Base-by-base conservation (phyloP, 148 eudicot species). In the Chenopodium suecicum region DNA sequence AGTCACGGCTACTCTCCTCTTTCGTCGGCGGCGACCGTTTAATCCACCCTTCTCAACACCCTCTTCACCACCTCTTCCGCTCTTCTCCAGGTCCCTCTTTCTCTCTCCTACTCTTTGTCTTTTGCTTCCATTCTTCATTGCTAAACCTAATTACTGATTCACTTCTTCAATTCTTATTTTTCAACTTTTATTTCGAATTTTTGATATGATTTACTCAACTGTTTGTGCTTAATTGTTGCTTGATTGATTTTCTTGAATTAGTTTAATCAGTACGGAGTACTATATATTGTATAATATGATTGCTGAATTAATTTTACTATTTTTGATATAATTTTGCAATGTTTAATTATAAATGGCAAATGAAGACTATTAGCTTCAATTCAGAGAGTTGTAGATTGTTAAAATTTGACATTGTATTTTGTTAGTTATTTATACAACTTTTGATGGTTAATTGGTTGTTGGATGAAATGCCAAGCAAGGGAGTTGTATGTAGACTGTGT, bases 1-100 rank as follows among this genome's bases (percentile, higher is more conserved):
- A 58, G 29, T 73, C 90, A 56, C 92, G 95, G 11, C 63, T 92
- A 12, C 73, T 88, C 66, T 86, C 94, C 27, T 82, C 91, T 27
- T 89, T 94, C 78, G 78, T 87, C 31, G 91, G 87, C 32, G 87
- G 84, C 79, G 74, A 79, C 58, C 80, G 88, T 54, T 67, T 89
- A 25, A 56, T 85, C 60, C 84, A 22, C 41, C 84, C 93, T 50
- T 80, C 89, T 32, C 81, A 72, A 2, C 80, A 79, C 78, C 88
- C 85, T 34, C 88, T 88, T 58, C 87, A 65, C 72, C 91, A 34
- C 25, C 83, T 87, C 84, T 86, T 92, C 78, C 87, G 87, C 60
- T 83, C 58, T 71, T 83, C 73, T 73, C 86, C 85, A 74, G 95
- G 95, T 91, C 56, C 41, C 44, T 27, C 52, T 44, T 62, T 27